These are phyloP conservation scores for Phaeosphaeria sp. DNA, from an alignment of 2,329 filamentous ascomycete genomes.

Conservation along the genomic window DNA sequence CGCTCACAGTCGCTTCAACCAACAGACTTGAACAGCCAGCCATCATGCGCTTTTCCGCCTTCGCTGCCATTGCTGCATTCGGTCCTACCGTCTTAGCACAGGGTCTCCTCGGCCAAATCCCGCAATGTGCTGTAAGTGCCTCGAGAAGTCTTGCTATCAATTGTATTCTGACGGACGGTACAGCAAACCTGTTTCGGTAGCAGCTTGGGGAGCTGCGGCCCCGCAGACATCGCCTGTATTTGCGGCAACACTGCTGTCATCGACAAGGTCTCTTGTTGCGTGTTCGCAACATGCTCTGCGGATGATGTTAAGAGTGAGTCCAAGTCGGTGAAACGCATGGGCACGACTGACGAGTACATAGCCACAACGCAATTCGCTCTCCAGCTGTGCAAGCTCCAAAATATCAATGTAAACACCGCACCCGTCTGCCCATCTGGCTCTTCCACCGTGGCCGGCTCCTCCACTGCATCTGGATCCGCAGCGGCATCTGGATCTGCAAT, in stretches of 20 bases:
- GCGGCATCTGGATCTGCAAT: too few species aligned
- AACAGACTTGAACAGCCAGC: not conserved
- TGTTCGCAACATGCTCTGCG: slow-evolving; percentile 48
- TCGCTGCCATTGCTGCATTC: slow-evolving; percentile 31
- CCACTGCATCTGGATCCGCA: slow-evolving; percentile 13
- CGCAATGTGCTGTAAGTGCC: slow-evolving; percentile 34
- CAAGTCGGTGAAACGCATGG: not conserved
- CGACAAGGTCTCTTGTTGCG: slow-evolving; percentile 52
- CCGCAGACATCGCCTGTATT: slow-evolving; percentile 52
- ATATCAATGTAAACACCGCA: slow-evolving; percentile 47
- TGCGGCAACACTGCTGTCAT: slow-evolving; percentile 49
- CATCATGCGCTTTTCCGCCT: slow-evolving; percentile 36
- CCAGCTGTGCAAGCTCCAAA: slow-evolving; percentile 48
- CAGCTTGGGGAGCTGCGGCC: slow-evolving; percentile 47
- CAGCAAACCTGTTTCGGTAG: slow-evolving; percentile 47
- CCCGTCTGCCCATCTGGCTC: slow-evolving; percentile 44
- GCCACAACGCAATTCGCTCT: slow-evolving; percentile 52
- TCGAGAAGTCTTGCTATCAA: not conserved
- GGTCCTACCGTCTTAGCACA: slow-evolving; percentile 35
- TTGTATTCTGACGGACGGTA: not conserved
- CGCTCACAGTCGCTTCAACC: not conserved
- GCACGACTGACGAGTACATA: slow-evolving; percentile 43
- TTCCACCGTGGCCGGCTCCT: slow-evolving; percentile 13
- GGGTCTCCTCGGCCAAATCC: slow-evolving; percentile 27
- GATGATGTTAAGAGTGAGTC: slow-evolving; percentile 29